Base-by-base conservation (phyloP, 805 yeast genomes). In the Priceomyces castillae region DNA sequence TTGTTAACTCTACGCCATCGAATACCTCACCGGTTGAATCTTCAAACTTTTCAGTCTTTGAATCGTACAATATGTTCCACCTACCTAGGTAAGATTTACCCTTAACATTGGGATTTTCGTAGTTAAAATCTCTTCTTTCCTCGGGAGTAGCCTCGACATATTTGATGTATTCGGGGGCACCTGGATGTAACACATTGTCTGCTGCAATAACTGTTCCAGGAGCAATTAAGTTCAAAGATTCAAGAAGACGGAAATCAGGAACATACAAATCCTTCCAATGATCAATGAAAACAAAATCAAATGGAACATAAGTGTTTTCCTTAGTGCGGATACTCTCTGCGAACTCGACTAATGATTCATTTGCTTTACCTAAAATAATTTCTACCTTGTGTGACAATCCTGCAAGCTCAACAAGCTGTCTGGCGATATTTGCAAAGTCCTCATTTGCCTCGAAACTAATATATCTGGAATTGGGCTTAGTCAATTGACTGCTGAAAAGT, bases 221-320 rank as follows among this genome's bases (percentile, higher is more conserved):
- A 0, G 61, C 64, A 34, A 74, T 56, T 40, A 71, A 55, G 11
- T 67, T 64, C 34, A 69, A 48, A 0, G 73, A 49, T 46, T 74
- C 79, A 30, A 72, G 48, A 3, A 70, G 60, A 26, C 77, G 53
- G 25, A 72, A 53, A 44, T 73, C 77, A 4, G 76, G 69, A 18
- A 70, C 58, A 46, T 71, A 74, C 37, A 49, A 37, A 12, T 59
- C 59, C 42, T 67, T 67, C 52, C 59, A 53, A 46, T 73, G 78
- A 51, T 74, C 74, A 37, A 74, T 58, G 41, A 74, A 65, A 3
- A 68, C 51, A 31, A 72, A 52, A 42, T 71, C 76, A 1, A 67
- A 49, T 1, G 65, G 48, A 3, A 46, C 42, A 42, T 44, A 58
- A 3, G 42, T 34, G 12, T 47, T 26, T 20, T 47, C 39, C 4